phyloP scores from a whole-genome alignment of 805 yeast genomes.

The Ogataea thermomethanolica region DNA sequence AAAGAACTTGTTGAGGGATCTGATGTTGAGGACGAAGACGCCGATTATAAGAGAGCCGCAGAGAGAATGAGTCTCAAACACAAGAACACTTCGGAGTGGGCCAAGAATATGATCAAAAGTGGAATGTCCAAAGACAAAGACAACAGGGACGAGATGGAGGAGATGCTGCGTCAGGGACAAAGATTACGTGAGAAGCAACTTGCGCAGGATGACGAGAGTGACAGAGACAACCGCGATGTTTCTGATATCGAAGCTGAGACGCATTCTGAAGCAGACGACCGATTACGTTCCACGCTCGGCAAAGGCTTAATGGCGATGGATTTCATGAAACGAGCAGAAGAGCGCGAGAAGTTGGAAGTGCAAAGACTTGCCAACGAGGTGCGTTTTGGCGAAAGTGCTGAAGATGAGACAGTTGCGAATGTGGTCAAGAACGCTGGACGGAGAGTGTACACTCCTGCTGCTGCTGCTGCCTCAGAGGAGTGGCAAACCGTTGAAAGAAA shows the following conservation, averaged over 20 bases:
- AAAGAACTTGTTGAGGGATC: constrained; percentile 62
- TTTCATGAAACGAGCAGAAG: constrained; percentile 89
- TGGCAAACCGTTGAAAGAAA: constrained; percentile 36
- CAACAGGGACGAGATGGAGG: constrained; percentile 87
- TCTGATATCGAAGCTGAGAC: constrained; percentile 48
- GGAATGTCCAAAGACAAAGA: constrained; percentile 86
- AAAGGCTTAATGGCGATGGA: constrained; percentile 94
- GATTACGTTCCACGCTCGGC: constrained; percentile 48
- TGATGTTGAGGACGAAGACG: constrained; percentile 57
- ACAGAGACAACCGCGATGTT: constrained; percentile 40
- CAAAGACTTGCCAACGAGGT: constrained; percentile 48
- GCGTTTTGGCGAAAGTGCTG: constrained; percentile 40
- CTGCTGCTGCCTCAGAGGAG: constrained; percentile 37
- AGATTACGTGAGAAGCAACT: constrained; percentile 66
- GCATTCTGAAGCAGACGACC: constrained; percentile 32
- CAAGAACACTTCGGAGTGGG: constrained; percentile 87
- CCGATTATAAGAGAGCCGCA: constrained; percentile 72
- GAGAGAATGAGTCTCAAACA: constrained; percentile 93
- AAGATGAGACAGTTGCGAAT: constrained; percentile 42
- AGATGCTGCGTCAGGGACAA: constrained; percentile 88
- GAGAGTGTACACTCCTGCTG: constrained; percentile 70
- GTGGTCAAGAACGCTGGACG: constrained; percentile 67
- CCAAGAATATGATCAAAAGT: constrained; percentile 80
- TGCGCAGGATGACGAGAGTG: constrained; percentile 50
- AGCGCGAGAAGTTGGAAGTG: constrained; percentile 59